These are phyloP conservation scores for Cymbomonas tetramitiformis DNA, from an alignment of 139 green algal genomes.

Conservation along the genomic window DNA sequence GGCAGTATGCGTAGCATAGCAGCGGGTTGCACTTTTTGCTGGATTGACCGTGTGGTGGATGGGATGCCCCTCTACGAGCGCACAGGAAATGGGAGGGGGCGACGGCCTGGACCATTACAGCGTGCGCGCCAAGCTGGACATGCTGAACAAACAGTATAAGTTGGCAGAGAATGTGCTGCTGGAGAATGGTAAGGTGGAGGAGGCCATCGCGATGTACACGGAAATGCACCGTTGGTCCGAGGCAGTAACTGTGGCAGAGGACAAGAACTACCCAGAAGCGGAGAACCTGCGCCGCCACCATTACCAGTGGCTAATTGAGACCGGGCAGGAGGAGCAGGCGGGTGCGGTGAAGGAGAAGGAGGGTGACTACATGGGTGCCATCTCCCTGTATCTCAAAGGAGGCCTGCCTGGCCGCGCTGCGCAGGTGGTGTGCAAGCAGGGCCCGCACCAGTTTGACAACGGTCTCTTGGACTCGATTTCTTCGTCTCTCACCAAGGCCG, in stretches of 20 bases:
- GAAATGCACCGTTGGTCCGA: slow-evolving; percentile 43
- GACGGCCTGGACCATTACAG: slow-evolving; percentile 15
- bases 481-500: slow-evolving; percentile 34
- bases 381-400: slow-evolving; percentile 59
- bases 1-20: too few species aligned
- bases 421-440: slow-evolving; percentile 38
- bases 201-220: slow-evolving; percentile 42
- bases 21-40: too few species aligned
- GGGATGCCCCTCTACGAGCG: too few species aligned
- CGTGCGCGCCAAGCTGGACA: slow-evolving; percentile 43
- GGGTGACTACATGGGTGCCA: slow-evolving; percentile 50
- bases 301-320: slow-evolving; percentile 24
- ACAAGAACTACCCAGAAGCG: background rate
- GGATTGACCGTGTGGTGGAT: too few species aligned
- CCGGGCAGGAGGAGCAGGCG: slow-evolving; percentile 47
- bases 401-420: slow-evolving; percentile 49
- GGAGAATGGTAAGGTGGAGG: slow-evolving; percentile 44
- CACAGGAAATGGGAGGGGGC: too few species aligned
- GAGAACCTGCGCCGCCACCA: slow-evolving; percentile 5
- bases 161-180: slow-evolving; percentile 51
- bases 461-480: slow-evolving; percentile 45
- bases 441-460: slow-evolving; percentile 30
- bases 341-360: slow-evolving; percentile 49
- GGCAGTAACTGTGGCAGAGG: slow-evolving; percentile 48
- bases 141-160: slow-evolving; percentile 47